These are phyloP conservation scores for Tetradesmus lagerheimii DNA, from an alignment of 139 green algal genomes.

Conservation along the genomic window DNA sequence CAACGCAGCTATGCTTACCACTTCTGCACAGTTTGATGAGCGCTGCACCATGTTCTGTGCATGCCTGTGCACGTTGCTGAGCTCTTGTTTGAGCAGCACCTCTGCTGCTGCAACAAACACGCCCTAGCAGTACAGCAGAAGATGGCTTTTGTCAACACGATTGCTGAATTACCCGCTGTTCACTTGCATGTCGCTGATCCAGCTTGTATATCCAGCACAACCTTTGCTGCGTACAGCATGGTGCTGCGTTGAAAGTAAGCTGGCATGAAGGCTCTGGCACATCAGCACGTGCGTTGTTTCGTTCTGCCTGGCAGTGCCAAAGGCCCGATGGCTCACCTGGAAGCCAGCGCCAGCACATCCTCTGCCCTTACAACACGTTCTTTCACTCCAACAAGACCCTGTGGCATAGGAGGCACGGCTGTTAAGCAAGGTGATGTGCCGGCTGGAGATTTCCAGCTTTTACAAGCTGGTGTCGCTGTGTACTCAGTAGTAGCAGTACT, in stretches of 20 bases:
- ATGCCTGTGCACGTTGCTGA: neutral
- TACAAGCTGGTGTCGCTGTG: neutral
- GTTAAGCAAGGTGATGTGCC: neutral
- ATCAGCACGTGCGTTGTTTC: too few species aligned
- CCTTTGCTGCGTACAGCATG: too few species aligned
- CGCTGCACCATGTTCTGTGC: neutral
- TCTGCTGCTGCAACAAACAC: conserved; percentile 15
- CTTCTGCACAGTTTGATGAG: neutral
- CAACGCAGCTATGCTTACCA: neutral
- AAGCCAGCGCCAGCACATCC: neutral
- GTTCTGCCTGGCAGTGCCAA: too few species aligned
- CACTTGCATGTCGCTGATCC: too few species aligned
- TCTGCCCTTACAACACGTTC: neutral
- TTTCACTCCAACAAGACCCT: neutral
- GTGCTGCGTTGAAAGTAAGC: too few species aligned
- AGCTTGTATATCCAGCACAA: too few species aligned
- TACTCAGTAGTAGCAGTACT: too few species aligned
- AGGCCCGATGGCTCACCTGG: neutral
- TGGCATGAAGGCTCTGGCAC: too few species aligned
- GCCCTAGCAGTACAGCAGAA: neutral
- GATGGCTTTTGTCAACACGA: neutral
- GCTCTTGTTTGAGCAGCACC: neutral
- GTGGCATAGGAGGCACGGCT: neutral
- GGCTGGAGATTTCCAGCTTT: neutral
- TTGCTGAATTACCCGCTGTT: neutral